Evolutionary conservation across 2,329 filamentous ascomycete genomes (phyloP).

Genomic region (Juglanconis sp.): DNA sequence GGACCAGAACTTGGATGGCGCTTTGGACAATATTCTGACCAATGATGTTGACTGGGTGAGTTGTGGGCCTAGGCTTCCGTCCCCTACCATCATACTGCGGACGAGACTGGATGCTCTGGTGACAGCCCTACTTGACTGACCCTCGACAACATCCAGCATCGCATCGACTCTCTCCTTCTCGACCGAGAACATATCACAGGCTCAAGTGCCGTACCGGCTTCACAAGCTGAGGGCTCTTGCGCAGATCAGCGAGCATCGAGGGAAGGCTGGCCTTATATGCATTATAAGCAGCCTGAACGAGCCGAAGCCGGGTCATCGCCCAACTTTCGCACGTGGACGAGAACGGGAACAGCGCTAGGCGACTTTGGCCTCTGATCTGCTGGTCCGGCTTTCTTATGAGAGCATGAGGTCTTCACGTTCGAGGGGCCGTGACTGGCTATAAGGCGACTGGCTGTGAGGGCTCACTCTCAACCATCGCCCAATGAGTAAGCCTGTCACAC

Average conservation of each 20-base stretch:
- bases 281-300: neutral
- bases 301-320: neutral
- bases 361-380: neutral
- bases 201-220: neutral
- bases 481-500: too few species aligned
- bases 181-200: constrained; percentile 5
- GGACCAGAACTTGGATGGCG: neutral
- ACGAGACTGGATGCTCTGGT: neutral
- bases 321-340: neutral
- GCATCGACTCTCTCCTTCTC: constrained; percentile 17
- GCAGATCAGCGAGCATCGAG: neutral
- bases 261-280: constrained; percentile 11
- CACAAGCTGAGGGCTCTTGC: neutral
- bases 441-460: too few species aligned
- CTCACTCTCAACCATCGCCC: too few species aligned
- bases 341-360: neutral
- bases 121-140: neutral
- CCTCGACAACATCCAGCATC: neutral
- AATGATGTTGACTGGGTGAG: constrained; percentile 17
- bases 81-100: too few species aligned
- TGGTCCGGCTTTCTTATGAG: neutral
- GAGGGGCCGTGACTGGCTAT: too few species aligned
- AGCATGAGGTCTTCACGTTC: neutral
- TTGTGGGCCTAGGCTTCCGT: neutral
- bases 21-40: neutral